Evolutionary conservation across 208 protist genomes (phyloP).

Genomic region (Trypanosoma brucei): DNA sequence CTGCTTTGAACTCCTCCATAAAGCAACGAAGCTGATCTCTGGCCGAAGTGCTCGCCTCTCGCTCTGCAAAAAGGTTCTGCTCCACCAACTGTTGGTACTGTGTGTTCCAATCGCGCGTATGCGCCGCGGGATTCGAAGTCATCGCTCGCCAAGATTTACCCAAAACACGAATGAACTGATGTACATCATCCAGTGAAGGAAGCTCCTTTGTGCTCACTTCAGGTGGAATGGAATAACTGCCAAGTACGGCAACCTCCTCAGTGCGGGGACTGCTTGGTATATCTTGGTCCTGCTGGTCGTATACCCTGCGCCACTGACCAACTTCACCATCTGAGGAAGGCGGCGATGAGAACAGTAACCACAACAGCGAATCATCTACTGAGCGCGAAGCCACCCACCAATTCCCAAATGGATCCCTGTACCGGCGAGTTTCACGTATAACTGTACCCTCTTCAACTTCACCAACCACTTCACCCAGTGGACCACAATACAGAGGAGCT

Average conservation of each 20-base stretch:
- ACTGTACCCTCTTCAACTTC: constrained; percentile 39
- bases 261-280: neutral
- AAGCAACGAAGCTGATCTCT: constrained; percentile 17
- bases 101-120: constrained; percentile 26
- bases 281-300: constrained; percentile 11
- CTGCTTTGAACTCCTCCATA: constrained; percentile 31
- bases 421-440: constrained; percentile 48
- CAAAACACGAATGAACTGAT: constrained; percentile 10
- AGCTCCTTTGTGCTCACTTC: neutral
- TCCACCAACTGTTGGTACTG: constrained; percentile 27
- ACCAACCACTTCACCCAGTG: constrained; percentile 59
- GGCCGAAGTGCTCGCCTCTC: constrained; percentile 10
- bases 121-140: neutral
- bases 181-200: constrained; percentile 10
- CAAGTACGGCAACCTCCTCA: neutral
- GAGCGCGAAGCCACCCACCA: constrained; percentile 58
- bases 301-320: constrained; percentile 35
- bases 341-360: constrained; percentile 25
- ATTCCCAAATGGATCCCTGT: constrained; percentile 56
- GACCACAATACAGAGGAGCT: constrained; percentile 41
- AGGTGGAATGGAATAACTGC: neutral
- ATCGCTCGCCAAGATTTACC: constrained; percentile 11
- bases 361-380: constrained; percentile 39
- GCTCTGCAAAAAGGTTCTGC: constrained; percentile 10
- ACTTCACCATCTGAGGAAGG: neutral